Evolutionary conservation across 2,329 filamentous ascomycete genomes (phyloP), one percentile per base, ranked within the genome.

Genomic region (Sarocladium brachiariae): DNA sequence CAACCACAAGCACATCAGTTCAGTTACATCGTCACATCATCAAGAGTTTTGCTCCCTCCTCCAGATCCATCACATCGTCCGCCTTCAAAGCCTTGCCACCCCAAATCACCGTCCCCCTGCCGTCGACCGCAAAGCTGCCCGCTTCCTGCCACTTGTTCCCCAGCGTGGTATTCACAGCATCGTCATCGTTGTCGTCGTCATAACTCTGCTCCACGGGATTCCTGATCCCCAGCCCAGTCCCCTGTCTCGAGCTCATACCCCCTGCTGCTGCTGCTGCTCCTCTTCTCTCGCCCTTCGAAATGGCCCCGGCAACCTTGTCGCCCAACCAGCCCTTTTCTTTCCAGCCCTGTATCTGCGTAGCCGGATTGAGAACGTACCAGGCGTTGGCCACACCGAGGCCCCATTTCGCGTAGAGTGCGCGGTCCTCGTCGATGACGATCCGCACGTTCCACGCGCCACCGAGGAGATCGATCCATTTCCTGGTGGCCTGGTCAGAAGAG

Each of bases 371-470:
- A 51, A 78, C 70, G 59, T 72, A 74, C 74, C 74, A 78, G 46
- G 73, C 63, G 45, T 60, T 68, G 21, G 71, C 72, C 5, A 75
- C 61, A 0, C 79, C 78, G 4, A 83, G 67, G 2, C 80, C 80
- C 78, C 78, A 83, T 10, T 76, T 71, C 2, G 79, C 77, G 57
- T 83, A 83, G 31, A 81, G 58, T 54, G 74, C 70, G 52, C 78
- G 73, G 52, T 76, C 72, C 57, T 79, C 72, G 63, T 83, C 79
- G 51, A 81, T 64, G 51, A 83, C 62, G 2, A 83, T 62, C 54
- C 76, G 70, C 25, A 82, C 70, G 60, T 71, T 73, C 75, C 78
- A 79, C 13, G 76, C 67, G 52, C 79, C 78, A 60, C 79, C 79
- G 11, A 83, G 62, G 16, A 80, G 67, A 55, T 77, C 74, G 41